Base-by-base conservation (phyloP, 2,329 filamentous ascomycete genomes). In the Trichoderma breve region DNA sequence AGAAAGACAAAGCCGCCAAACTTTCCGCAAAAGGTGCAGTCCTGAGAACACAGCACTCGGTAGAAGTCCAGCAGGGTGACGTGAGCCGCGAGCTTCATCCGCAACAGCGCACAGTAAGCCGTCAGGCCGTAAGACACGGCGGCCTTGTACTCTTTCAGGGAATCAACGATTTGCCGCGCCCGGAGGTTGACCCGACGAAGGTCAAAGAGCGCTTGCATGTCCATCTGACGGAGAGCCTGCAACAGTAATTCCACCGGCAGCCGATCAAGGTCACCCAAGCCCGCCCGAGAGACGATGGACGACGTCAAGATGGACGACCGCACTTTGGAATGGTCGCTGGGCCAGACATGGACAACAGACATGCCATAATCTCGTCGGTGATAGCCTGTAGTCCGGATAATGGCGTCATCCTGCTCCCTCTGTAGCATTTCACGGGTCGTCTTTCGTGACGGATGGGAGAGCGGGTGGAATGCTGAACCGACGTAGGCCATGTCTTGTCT, bases 131-230 rank as follows among this genome's bases (percentile, higher is more conserved):
- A 21, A 15, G 36, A 30, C 14, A 58, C 64, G 12, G 60, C 66
- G 11, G 71, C 66, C 18, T 43, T 55, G 58, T 72, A 72, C 76
- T 65, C 75, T 74, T 66, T 68, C 34, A 68, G 28, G 28, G 64
- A 63, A n/a, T 72, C 57, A 14, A 72, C 53, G 7, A 72, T 5
- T 32, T 67, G 55, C 21, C 63, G 55, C 7, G 53, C 55, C 32
- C 64, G 43, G 26, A 60, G 55, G 30, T 72, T 72, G 36, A 55
- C 47, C 24, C 62, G 70, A 15, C 70, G 63, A 18, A 72, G 64
- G 70, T 55, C 53, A n/a, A 72, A 72, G 43, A 72, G 57, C 43
- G 70, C 18, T 26, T 68, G 63, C 62, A 72, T 67, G 15, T 68
- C 64, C 64, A 72, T 64, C 9, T 72, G 64, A n/a, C 70, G 51